Base-by-base conservation (phyloP, 1,284 basidiomycete genomes). In the Dichomitus squalens region DNA sequence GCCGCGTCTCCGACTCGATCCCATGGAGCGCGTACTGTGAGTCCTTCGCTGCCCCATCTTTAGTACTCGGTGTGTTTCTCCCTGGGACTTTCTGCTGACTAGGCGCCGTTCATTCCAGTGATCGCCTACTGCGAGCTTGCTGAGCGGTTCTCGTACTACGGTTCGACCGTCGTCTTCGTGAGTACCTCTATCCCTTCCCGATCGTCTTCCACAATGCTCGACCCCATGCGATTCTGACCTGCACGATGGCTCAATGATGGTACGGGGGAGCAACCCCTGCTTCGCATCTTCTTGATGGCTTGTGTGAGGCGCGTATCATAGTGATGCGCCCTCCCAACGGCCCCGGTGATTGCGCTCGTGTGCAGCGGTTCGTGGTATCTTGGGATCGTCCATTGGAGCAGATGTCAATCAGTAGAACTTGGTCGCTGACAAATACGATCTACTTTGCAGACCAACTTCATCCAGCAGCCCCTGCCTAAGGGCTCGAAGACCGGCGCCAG, bases 121-220 rank as follows among this genome's bases (percentile, higher is more conserved):
- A 88, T 92, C 47, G 88, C 87, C 4, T 57, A 85, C 33, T 78
- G 90, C 35, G 89, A 92, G 71, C 68, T 88, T 41, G 87, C 87
- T 4, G 90, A 92, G 68, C 84, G 90, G 20, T 92, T 93, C 72
- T 92, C 89, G 11, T 75, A 74, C 71, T 84, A 85, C 71, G 90
- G 90, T n/a, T 78, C 79, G 16, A 79, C 73, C 27, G 83, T 86
- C 51, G 85, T 90, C 59, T 88, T 88, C 67, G 86, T 87, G 63
- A 68, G 85, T 78, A 52, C 34, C 34, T 18, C 34, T 33, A 18
- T 18, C 5, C 21, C 34, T 2, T 34, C 25, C 14, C 40, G 27
- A 20, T 38, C 5, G 41, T 16, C 14, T 31, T 5, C 16, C 52
- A n/a, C n/a, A n/a, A n/a, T n/a, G n/a, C n/a, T n/a, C n/a, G n/a